A percentile compares a stretch with the other conserved stretches of the same genome.
phyloP scores from a whole-genome alignment of 2,329 filamentous ascomycete species.

The Fonsecaea pedrosoi region DNA sequence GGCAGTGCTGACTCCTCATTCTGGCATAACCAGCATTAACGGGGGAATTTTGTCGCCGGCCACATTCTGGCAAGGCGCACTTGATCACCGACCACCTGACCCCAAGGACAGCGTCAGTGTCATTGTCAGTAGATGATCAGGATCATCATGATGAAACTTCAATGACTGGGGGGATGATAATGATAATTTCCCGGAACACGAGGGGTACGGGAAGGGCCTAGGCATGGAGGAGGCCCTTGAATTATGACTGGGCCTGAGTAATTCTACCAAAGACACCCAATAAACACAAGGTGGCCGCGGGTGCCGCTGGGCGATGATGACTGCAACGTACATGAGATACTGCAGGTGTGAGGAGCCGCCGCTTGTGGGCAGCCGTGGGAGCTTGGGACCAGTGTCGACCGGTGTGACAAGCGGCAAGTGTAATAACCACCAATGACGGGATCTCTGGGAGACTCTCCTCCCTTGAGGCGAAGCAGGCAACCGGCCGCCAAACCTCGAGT shows the following conservation, averaged over 20 bases:
- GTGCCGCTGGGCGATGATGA: background rate
- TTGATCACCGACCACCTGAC: background rate
- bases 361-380: background rate
- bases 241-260: conserved; percentile 6
- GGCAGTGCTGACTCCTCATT: conserved; percentile 17
- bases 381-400: background rate
- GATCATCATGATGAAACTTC: background rate
- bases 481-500: background rate
- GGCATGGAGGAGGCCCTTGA: background rate
- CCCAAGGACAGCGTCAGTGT: background rate
- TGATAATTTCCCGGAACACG: conserved; percentile 6
- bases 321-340: conserved; percentile 9
- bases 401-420: conserved; percentile 1
- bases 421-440: conserved; percentile 16
- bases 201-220: background rate
- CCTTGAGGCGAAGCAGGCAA: conserved; percentile 19
- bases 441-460: background rate
- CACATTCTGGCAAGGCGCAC: conserved; percentile 22
- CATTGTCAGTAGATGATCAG: background rate
- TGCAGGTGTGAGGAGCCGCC: conserved; percentile 3
- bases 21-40: too few species aligned
- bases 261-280: background rate
- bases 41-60: background rate
- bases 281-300: too few species aligned
- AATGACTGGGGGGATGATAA: background rate